Percentiles rank a stretch among this genome's conserved stretches.
phyloP scores from a whole-genome alignment of 441 rosid species.

The Viola pubescens region DNA sequence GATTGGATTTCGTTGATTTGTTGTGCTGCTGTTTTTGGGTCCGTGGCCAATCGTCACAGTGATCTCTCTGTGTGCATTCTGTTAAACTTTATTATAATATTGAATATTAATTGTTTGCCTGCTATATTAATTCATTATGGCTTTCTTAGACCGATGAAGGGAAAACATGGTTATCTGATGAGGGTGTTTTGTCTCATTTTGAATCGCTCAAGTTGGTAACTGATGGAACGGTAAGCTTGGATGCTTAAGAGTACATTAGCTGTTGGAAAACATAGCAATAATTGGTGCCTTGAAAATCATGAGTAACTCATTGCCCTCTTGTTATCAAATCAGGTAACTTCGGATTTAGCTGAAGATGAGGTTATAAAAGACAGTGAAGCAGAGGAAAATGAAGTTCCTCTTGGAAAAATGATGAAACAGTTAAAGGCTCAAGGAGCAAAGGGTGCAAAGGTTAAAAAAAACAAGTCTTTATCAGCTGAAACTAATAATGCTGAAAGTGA shows the following conservation, averaged over 20 bases:
- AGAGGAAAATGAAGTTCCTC: slow-evolving; percentile 77
- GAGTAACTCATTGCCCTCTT: slow-evolving; percentile 20
- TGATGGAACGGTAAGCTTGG: slow-evolving; percentile 48
- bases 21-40: not conserved
- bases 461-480: slow-evolving; percentile 38
- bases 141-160: slow-evolving; percentile 50
- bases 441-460: slow-evolving; percentile 49
- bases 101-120: not conserved
- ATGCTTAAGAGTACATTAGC: slow-evolving; percentile 13
- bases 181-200: slow-evolving; percentile 62
- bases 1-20: slow-evolving; percentile 6
- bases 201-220: slow-evolving; percentile 58
- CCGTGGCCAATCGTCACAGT: too few species aligned
- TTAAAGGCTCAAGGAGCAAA: slow-evolving; percentile 65
- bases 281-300: slow-evolving; percentile 14
- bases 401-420: slow-evolving; percentile 67
- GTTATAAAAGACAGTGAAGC: slow-evolving; percentile 48
- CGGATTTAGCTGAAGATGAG: slow-evolving; percentile 40
- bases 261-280: slow-evolving; percentile 1
- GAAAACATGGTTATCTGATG: slow-evolving; percentile 85
- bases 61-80: too few species aligned
- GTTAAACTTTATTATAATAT: not conserved
- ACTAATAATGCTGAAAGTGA: slow-evolving; percentile 50
- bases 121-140: slow-evolving; percentile 14
- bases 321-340: slow-evolving; percentile 38